Evolutionary conservation across 257 asterid species (phyloP).

Genomic region (Thymus quinquecostatus): DNA sequence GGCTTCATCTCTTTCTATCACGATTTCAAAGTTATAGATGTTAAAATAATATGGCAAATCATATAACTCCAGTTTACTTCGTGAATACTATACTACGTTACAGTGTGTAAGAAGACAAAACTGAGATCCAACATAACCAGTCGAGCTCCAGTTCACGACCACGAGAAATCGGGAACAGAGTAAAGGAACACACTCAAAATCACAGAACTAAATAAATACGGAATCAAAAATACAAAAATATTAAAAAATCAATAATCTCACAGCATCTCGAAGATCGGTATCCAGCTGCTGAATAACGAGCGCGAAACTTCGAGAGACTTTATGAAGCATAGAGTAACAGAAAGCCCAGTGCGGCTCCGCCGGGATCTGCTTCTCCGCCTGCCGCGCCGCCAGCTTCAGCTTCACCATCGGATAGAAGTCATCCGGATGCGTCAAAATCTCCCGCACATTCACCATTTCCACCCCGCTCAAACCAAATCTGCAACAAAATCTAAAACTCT

Average conservation of each 20-base stretch:
- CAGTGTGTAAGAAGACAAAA: background rate
- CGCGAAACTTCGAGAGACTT: constrained; percentile 82
- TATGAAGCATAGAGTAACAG: constrained; percentile 77
- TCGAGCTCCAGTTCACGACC: constrained; percentile 13
- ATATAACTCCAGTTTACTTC: background rate
- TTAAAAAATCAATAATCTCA: constrained; percentile 28
- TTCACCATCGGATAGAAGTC: constrained; percentile 80
- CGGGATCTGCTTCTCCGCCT: constrained; percentile 84
- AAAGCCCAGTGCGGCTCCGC: constrained; percentile 86
- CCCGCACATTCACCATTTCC: constrained; percentile 63
- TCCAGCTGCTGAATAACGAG: constrained; percentile 92
- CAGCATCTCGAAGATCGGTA: constrained; percentile 85
- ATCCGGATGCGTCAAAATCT: constrained; percentile 74
- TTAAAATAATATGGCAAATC: background rate
- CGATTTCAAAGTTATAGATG: background rate
- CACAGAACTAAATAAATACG: background rate
- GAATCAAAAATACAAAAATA: background rate
- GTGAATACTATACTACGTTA: background rate
- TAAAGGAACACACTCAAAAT: background rate
- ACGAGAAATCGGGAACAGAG: background rate
- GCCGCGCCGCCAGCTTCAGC: constrained; percentile 67
- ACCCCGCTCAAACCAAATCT: constrained; percentile 30
- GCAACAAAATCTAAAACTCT: constrained; percentile 3
- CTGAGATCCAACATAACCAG: constrained; percentile 1
- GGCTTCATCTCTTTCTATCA: background rate